A percentile compares a stretch with the other conserved stretches of the same genome.
phyloP scores from a whole-genome alignment of 73 alveolate species.

The Stentor coeruleus region DNA sequence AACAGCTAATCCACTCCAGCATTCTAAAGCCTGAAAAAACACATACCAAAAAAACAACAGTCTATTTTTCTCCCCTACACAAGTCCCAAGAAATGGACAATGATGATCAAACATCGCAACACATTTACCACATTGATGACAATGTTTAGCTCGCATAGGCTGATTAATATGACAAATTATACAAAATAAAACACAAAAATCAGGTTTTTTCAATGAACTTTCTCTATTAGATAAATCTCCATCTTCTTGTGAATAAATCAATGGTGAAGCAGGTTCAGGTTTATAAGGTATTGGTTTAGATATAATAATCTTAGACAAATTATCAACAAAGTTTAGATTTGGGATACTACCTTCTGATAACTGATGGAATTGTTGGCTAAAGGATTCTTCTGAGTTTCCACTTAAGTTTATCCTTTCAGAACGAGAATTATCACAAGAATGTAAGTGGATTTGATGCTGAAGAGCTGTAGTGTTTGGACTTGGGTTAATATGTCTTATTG shows the following conservation, averaged over 20 bases:
- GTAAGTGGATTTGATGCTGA: background rate
- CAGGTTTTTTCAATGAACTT: background rate
- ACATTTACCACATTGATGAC: slow-evolving; percentile 48
- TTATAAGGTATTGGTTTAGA: background rate
- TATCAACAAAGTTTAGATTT: background rate
- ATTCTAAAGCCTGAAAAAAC: slow-evolving; percentile 29
- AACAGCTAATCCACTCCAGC: slow-evolving; percentile 11
- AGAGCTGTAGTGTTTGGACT: background rate
- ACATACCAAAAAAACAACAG: slow-evolving; percentile 61
- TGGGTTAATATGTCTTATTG: background rate
- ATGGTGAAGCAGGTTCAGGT: background rate
- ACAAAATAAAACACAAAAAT: slow-evolving; percentile 35
- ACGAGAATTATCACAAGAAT: background rate
- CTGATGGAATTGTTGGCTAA: background rate
- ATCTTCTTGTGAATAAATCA: background rate
- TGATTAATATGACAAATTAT: slow-evolving; percentile 60
- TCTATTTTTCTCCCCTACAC: slow-evolving; percentile 83
- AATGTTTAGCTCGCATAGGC: slow-evolving; percentile 57
- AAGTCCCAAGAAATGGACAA: slow-evolving; percentile 67
- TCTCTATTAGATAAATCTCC: background rate
- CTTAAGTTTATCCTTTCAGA: background rate
- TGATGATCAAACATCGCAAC: slow-evolving; percentile 70
- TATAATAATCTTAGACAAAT: background rate
- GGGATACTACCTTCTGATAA: background rate
- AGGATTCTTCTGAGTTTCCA: background rate